These are phyloP conservation scores for Russula compacta DNA, from an alignment of 768 basidiomycete species.

Conservation along the genomic window DNA sequence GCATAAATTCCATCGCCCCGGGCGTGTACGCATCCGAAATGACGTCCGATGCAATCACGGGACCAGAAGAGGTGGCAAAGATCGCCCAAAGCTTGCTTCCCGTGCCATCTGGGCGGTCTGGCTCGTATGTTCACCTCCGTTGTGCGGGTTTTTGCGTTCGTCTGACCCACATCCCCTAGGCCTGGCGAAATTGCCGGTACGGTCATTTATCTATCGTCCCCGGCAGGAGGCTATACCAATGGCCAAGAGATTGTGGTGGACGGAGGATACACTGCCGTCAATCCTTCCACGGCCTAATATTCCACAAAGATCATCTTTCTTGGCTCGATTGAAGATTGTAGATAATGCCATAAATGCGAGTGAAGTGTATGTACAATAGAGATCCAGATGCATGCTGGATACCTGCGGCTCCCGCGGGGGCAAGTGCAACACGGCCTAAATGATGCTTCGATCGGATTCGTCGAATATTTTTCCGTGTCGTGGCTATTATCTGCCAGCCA, in stretches of 20 bases:
- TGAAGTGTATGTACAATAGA: background rate
- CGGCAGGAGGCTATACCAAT: constrained; percentile 63
- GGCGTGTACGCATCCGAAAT: constrained; percentile 73
- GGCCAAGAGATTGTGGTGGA: constrained; percentile 75
- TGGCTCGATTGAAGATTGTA: background rate
- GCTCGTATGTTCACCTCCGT: constrained; percentile 44
- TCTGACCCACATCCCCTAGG: constrained; percentile 29
- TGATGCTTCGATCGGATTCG: background rate
- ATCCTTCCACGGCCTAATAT: constrained; percentile 43
- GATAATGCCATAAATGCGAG: background rate
- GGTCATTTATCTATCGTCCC: constrained; percentile 64
- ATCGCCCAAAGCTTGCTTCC: constrained; percentile 52
- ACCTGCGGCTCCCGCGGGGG: background rate
- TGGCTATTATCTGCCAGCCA: background rate
- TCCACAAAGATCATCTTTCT: background rate
- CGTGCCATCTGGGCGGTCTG: constrained; percentile 53
- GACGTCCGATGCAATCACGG: constrained; percentile 45
- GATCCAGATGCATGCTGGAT: background rate
- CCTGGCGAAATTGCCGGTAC: constrained; percentile 71
- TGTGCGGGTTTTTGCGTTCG: background rate
- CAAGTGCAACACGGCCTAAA: background rate
- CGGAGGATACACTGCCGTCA: constrained; percentile 65
- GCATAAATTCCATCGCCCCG: constrained; percentile 64
- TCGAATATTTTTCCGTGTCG: background rate
- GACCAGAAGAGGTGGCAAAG: constrained; percentile 39